These are phyloP conservation scores for Mortierella polycephala DNA, from an alignment of 371 early-diverging fungal genomes.

Conservation along the genomic window DNA sequence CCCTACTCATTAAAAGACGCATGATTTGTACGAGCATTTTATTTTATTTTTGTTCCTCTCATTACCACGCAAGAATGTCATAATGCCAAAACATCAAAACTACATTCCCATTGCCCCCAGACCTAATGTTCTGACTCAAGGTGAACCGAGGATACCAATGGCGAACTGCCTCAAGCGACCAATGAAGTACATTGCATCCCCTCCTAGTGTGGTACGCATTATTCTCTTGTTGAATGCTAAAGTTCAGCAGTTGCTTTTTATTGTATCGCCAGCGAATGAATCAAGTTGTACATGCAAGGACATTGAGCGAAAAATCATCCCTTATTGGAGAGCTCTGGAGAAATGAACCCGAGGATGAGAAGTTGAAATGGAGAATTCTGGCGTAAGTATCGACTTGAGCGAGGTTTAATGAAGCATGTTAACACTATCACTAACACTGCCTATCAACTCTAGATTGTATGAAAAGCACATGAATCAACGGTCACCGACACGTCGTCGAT, in stretches of 20 bases:
- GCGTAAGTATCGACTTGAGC: background rate
- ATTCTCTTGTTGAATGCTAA: background rate
- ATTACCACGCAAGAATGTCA: background rate
- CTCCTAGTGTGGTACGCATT: background rate
- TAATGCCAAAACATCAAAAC: background rate
- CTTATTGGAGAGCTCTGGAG: conserved; percentile 4
- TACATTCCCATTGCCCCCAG: background rate
- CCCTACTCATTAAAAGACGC: background rate
- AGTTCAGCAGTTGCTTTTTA: conserved; percentile 1
- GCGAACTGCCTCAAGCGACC: background rate
- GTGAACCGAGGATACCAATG: background rate
- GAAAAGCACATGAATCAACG: too few relatives aligned
- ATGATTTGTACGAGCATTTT: background rate
- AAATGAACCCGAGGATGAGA: conserved; percentile 10
- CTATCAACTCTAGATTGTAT: too few relatives aligned
- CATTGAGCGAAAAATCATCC: background rate
- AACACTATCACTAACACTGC: background rate
- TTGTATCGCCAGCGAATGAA: conserved; percentile 1
- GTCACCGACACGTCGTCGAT: too few relatives aligned
- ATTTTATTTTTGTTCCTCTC: background rate
- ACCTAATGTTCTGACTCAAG: background rate
- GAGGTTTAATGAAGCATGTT: background rate
- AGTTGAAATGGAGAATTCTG: conserved; percentile 1
- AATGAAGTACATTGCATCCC: background rate
- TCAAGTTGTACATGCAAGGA: background rate